phyloP scores from a whole-genome alignment of 768 basidiomycete genomes.

The Mycena capillaripes region DNA sequence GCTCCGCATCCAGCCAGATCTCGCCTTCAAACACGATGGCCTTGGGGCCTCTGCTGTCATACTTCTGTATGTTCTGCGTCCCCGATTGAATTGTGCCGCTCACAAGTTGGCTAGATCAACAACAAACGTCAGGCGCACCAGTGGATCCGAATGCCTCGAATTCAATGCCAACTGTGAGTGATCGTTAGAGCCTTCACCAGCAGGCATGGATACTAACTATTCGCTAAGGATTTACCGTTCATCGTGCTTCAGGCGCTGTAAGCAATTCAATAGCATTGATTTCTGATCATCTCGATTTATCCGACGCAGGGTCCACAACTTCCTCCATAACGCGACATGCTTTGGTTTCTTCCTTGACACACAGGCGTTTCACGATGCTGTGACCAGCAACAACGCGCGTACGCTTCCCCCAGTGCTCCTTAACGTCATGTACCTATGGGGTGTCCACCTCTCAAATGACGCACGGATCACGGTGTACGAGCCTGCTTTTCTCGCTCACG shows the following conservation, averaged over 20 bases:
- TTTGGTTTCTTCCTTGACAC: slow-evolving; percentile 62
- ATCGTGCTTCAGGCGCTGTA: slow-evolving; percentile 31
- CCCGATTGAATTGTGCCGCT: neutral
- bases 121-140: slow-evolving; percentile 8
- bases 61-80: slow-evolving; percentile 16
- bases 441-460: slow-evolving; percentile 23
- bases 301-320: slow-evolving; percentile 32
- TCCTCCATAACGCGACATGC: slow-evolving; percentile 54
- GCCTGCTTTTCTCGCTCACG: slow-evolving; percentile 50
- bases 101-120: slow-evolving; percentile 10
- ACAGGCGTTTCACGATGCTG: slow-evolving; percentile 51
- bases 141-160: neutral
- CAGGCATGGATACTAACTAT: neutral
- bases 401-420: slow-evolving; percentile 42
- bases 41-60: slow-evolving; percentile 12
- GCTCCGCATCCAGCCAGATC: neutral
- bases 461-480: slow-evolving; percentile 45
- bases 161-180: slow-evolving; percentile 19
- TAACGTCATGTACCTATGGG: slow-evolving; percentile 44
- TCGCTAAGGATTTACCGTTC: slow-evolving; percentile 19
- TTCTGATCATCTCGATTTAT: neutral
- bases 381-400: slow-evolving; percentile 24
- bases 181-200: neutral
- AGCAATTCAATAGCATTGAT: neutral
- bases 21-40: slow-evolving; percentile 9